Base-by-base conservation (phyloP, 2,329 filamentous ascomycete genomes). In the Xylaria sp. region DNA sequence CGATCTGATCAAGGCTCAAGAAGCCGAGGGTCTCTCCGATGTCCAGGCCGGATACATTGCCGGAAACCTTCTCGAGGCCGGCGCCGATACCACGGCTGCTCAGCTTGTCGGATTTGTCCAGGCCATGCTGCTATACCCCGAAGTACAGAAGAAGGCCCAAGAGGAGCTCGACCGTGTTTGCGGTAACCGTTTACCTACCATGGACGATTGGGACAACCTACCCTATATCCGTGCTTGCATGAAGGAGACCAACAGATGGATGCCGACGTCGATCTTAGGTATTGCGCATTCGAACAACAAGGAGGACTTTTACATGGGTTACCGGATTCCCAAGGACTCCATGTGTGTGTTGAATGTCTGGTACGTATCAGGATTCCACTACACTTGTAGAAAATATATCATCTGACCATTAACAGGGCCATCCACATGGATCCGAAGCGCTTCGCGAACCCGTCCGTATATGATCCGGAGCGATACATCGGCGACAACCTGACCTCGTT, bases 201-300 rank as follows among this genome's bases (percentile, higher is more conserved):
- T 77, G 63, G 65, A 74, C 0, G 80, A 83, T 62, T 71, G 74
- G 52, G 63, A 69, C 1, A 67, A 73, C 3, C 69, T 83, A 2
- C 79, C 78, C 0, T 83, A 83, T 60, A 71, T 80, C n/a, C 69
- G 74, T n/a, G 74, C 72, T 37, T 71, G 75, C 18, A 69, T 80
- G 52, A 80, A 81, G 57, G 79, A 82, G 63, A 70, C 67, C 11
- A 66, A 78, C 47, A 72, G 79, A 4, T 81, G 79, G 78, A 75
- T 78, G 67, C 76, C 79, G 1, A 72, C 73, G 0, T 67, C 68
- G 0, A 72, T 74, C 10, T 59, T 76, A 7, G 69, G 73, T 7
- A 69, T 75, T 1, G 76, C 77, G 0, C 74, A 76, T 54, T 74
- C 74, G 18, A 71, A 71, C 6, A 71, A 67, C 18, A 64, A 69